phyloP scores from a whole-genome alignment of 2,329 filamentous ascomycete genomes.

The Diaporthe sp. region DNA sequence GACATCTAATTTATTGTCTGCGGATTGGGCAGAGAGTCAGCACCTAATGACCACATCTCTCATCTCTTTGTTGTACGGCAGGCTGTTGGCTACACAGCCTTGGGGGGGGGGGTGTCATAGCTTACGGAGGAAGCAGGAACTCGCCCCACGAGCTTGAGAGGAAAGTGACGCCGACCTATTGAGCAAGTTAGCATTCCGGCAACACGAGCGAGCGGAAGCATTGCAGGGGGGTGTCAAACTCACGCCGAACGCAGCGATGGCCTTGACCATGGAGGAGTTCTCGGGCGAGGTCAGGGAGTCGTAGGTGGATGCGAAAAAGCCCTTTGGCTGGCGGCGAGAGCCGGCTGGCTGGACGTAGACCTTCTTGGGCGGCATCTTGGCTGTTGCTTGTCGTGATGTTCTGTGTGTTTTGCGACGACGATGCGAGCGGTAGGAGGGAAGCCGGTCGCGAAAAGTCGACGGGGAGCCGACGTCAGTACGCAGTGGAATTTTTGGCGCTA shows the following conservation, averaged over 20 bases:
- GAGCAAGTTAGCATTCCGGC: background rate
- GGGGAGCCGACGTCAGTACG: conserved; percentile 38
- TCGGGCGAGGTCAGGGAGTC: conserved; percentile 71
- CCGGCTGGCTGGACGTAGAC: conserved; percentile 63
- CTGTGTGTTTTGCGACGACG: conserved; percentile 40
- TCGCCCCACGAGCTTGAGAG: conserved; percentile 72
- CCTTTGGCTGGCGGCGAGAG: conserved; percentile 59
- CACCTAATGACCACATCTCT: background rate
- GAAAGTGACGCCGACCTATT: conserved; percentile 70
- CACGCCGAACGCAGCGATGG: conserved; percentile 72
- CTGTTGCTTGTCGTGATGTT: conserved; percentile 28
- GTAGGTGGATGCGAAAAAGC: conserved; percentile 68
- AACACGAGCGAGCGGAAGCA: background rate
- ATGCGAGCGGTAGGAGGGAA: background rate
- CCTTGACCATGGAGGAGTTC: conserved; percentile 74
- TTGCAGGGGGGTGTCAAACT: conserved; percentile 47
- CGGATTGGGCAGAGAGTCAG: background rate
- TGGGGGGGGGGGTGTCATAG: background rate
- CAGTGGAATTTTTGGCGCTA: conserved; percentile 21
- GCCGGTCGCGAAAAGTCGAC: conserved; percentile 29
- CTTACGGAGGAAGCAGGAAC: conserved; percentile 66
- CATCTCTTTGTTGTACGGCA: background rate
- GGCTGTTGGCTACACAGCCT: background rate
- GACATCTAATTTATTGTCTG: conserved; percentile 1
- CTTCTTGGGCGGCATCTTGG: conserved; percentile 75